Base-by-base conservation (phyloP, 192 early-diverging fungal genomes). In the Backusella parvicylindrica region DNA sequence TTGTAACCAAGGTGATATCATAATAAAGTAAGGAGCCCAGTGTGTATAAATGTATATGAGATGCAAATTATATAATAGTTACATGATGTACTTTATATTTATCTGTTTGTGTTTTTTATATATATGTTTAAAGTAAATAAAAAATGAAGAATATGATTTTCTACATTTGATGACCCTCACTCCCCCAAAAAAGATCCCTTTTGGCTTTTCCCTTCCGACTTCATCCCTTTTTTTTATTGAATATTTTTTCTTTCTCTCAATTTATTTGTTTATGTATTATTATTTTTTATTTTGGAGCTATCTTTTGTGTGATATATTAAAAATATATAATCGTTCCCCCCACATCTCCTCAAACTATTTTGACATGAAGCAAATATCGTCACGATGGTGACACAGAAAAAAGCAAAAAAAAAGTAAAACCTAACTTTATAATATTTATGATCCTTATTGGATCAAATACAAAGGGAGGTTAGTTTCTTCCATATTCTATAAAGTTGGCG, bases 401-500 rank as follows among this genome's bases (percentile, higher is more conserved):
- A 35, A 47, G 43, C 43, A 47, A 2, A 35, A 43, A 35, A 43
- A 43, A 60, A 60, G 53, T 60, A 60, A 60, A 60, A 60, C 53
- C 23, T 60, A 60, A 60, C 53, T 60, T 60, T 60, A 60, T 60
- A 60, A 60, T 60, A 60, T 60, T 60, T 60, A 60, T 13, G 53
- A 60, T 60, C 53, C 26, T 60, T 60, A 60, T 60, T 60, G 53
- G 53, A 60, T 15, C 28, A 60, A 28, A 28, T 28, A 18, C n/a
- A n/a, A n/a, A 60, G 53, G 53, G 53, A 60, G 53, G 53, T 60
- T 60, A 60, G 53, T 60, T 60, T 60, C 28, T 60, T 60, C 53
- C 53, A 60, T 60, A 60, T 60, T 60, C 53, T 60, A 60, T 60
- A 60, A 60, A 60, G 53, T 60, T 60, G 53, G 53, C 53, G 53